Evolutionary conservation across 352 stramenopile species (phyloP), one percentile per base, ranked within the genome.

Genomic region (Phytophthora rubi): DNA sequence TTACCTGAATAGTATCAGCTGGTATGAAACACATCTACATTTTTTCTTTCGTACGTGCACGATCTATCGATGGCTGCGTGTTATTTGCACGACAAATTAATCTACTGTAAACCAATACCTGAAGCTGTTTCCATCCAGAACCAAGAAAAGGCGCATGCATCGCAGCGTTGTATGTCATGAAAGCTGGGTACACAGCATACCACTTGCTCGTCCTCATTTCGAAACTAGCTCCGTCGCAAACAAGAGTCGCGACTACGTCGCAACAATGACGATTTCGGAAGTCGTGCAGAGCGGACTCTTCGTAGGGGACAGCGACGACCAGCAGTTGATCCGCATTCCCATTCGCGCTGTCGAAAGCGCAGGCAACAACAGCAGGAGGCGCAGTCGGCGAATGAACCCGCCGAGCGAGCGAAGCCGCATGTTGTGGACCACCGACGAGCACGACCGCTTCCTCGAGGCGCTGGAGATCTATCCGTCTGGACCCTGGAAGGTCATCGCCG

Each of bases 351-450:
- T 23, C 15, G 60, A 74, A 59, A 44, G 12, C 3, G 33, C 9
- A 3, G 42, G 32, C 3, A 54, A 55, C 21, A 73, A 55, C 21
- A 73, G 39, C 55, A 42, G 54, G 13, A 68, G 61, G 21, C 49
- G 67, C 7, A 62, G 47, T 62, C 67, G 61, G 26, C 54, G 49
- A 4, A 37, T 59, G 23, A 57, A 70, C 44, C 55, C 67, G 26
- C 53, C 53, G 4, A 76, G 57, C 32, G 65, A 73, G 52, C 52
- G 59, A 1, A 69, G 65, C 26, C 63, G 69, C 3, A 47, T 64
- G 3, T 49, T 70, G 7, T 86, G 79, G 79, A 80, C 71, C 4
- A 59, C 47, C 15, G 65, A 77, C 1, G 74, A 86, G 54, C 76
- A 83, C 47, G 63, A 80, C 23, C 63, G 70, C 23, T 81, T 83